Evolutionary conservation across 768 basidiomycete genomes (phyloP).

Genomic region (Paxillus involutus): DNA sequence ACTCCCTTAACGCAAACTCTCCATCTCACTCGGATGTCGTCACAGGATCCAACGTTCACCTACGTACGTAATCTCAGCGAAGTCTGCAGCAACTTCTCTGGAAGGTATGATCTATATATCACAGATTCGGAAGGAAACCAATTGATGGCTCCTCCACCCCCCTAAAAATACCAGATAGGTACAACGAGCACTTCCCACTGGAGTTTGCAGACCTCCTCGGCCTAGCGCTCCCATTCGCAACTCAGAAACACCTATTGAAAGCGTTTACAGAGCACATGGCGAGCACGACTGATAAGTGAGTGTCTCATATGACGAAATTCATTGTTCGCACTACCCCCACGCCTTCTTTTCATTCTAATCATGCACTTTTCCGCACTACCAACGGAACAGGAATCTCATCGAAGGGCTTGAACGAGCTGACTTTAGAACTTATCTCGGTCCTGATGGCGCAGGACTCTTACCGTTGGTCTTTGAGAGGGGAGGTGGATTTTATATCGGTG

Average conservation of each 20-base stretch:
- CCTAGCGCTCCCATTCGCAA: slow-evolving; percentile 21
- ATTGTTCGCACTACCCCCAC: not conserved
- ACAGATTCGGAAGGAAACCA: not conserved
- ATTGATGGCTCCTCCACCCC: not conserved
- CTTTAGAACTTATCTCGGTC: slow-evolving; percentile 38
- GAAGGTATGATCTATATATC: slow-evolving; percentile 10
- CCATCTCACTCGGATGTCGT: not conserved
- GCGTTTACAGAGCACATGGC: slow-evolving; percentile 1
- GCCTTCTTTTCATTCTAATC: not conserved
- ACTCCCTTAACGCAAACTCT: slow-evolving; percentile 28
- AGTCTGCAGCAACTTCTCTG: slow-evolving; percentile 6
- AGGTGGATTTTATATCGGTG: slow-evolving; percentile 42
- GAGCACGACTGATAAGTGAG: slow-evolving; percentile 24
- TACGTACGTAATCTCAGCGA: slow-evolving; percentile 23
- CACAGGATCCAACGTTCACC: slow-evolving; percentile 30
- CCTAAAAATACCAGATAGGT: slow-evolving; percentile 14
- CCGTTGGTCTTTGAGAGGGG: slow-evolving; percentile 30
- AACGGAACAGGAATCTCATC: slow-evolving; percentile 34
- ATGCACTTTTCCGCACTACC: not conserved
- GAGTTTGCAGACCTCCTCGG: slow-evolving; percentile 26
- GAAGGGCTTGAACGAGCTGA: slow-evolving; percentile 36
- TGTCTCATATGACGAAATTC: not conserved
- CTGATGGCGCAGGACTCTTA: slow-evolving; percentile 36
- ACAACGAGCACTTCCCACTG: slow-evolving; percentile 25
- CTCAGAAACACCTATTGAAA: slow-evolving; percentile 12